These are phyloP conservation scores for Dioscorea dumetorum DNA, from an alignment of 106 monocot species.

Conservation along the genomic window DNA sequence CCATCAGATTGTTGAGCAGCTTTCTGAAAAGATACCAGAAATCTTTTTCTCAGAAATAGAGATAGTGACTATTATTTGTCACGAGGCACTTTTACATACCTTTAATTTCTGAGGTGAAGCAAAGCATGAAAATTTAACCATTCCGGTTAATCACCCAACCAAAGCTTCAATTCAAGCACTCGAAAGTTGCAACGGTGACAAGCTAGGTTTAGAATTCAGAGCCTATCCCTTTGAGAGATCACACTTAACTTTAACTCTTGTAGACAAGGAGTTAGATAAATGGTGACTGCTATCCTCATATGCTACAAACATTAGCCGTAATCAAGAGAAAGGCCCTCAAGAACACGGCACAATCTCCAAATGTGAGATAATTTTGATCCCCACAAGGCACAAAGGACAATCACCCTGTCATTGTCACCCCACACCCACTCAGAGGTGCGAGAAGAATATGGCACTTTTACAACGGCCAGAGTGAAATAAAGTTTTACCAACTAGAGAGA, in stretches of 20 bases:
- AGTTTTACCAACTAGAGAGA: slow-evolving; percentile 5
- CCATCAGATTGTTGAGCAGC: slow-evolving; percentile 13
- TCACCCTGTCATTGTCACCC: slow-evolving; percentile 30
- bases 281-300: not conserved
- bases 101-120: slow-evolving; percentile 36
- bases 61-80: not conserved
- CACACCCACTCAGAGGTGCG: slow-evolving; percentile 47
- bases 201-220: not conserved
- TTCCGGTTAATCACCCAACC: slow-evolving; percentile 3
- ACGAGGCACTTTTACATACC: slow-evolving; percentile 19
- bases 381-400: slow-evolving; percentile 4
- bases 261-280: not conserved
- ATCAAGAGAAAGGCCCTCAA: slow-evolving; percentile 75
- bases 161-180: too few species aligned
- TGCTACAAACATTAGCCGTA: slow-evolving; percentile 56
- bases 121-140: slow-evolving; percentile 60
- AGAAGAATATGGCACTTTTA: slow-evolving; percentile 9
- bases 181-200: not conserved
- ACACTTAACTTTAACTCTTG: not conserved
- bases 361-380: slow-evolving; percentile 30
- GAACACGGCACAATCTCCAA: slow-evolving; percentile 62
- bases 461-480: slow-evolving; percentile 35
- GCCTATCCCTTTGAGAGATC: not conserved
- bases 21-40: slow-evolving; percentile 31
- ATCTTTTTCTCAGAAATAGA: not conserved